phyloP scores from a whole-genome alignment of 2,329 filamentous ascomycete genomes.

The Colletotrichum eremochloae region DNA sequence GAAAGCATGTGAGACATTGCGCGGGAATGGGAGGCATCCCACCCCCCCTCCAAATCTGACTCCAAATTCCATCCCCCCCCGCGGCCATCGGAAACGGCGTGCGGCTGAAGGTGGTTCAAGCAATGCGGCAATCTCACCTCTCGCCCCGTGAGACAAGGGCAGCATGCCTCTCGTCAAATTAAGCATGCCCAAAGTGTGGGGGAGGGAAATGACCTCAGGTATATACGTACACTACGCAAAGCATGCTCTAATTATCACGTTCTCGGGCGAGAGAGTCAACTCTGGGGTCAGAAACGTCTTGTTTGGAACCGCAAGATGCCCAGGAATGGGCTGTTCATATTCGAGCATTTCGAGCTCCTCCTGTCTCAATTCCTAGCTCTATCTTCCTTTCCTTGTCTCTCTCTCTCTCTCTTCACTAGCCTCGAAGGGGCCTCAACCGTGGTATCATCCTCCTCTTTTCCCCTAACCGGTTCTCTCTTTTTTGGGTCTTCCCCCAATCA shows the following conservation, averaged over 20 bases:
- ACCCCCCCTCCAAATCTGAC: background rate
- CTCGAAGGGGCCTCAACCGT: conserved; percentile 20
- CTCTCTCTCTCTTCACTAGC: background rate
- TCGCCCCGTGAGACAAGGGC: background rate
- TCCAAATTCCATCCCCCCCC: background rate
- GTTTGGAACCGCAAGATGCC: conserved; percentile 10
- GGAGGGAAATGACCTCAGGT: background rate
- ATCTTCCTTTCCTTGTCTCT: background rate
- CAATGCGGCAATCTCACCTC: conserved; percentile 1
- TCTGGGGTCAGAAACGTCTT: background rate
- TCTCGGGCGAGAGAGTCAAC: background rate
- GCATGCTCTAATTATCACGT: background rate
- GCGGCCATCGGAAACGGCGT: conserved; percentile 8
- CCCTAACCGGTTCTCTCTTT: conserved; percentile 2
- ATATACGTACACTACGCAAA: background rate
- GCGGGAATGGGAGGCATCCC: background rate
- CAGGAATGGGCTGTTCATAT: conserved; percentile 41
- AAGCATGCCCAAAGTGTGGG: background rate
- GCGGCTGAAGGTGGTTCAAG: conserved; percentile 17
- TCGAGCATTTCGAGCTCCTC: conserved; percentile 37
- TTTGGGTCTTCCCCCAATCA: conserved; percentile 16
- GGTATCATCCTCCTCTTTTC: conserved; percentile 41
- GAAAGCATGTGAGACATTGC: background rate
- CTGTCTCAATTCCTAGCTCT: conserved; percentile 5
- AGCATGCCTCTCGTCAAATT: background rate